Conservation (phyloP, 2,329 filamentous ascomycete species). For the Apiospora rasikravindrae region DNA sequence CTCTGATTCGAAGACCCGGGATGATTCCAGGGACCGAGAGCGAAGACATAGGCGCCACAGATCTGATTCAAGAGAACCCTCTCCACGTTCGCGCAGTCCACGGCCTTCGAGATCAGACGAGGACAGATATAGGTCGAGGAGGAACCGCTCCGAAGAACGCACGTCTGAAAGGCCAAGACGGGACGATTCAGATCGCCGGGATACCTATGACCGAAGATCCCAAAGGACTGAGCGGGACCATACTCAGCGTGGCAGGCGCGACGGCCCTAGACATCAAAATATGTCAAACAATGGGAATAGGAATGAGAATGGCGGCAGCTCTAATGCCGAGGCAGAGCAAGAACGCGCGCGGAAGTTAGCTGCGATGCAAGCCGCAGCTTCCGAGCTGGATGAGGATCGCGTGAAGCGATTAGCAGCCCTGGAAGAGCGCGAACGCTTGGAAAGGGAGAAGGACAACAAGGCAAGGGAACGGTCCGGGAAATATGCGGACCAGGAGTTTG, state of each 20-base stretch:
- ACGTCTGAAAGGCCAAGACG: conserved; percentile 27
- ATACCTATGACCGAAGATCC: conserved; percentile 11
- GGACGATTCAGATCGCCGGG: conserved; percentile 21
- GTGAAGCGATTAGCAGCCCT: conserved; percentile 70
- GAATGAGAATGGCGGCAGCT: conserved; percentile 27
- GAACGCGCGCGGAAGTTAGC: conserved; percentile 71
- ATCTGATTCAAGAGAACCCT: conserved; percentile 51
- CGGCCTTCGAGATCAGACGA: conserved; percentile 39
- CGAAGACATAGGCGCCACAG: conserved; percentile 49
- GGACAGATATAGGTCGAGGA: conserved; percentile 39
- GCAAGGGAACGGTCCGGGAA: conserved; percentile 63
- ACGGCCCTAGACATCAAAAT: conserved; percentile 4
- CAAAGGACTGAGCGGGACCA: conserved; percentile 15
- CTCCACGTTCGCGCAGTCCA: conserved; percentile 44
- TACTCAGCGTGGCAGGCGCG: conserved; percentile 18
- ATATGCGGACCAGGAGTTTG: conserved; percentile 68
- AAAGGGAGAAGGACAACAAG: conserved; percentile 70
- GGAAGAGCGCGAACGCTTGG: conserved; percentile 66
- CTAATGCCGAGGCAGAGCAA: conserved; percentile 43
- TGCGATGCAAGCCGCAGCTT: conserved; percentile 75
- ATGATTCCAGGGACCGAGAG: conserved; percentile 45
- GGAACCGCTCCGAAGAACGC: conserved; percentile 24
- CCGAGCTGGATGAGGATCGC: conserved; percentile 73
- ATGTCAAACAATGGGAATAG: background rate
- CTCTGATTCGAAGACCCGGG: conserved; percentile 44